These are phyloP conservation scores for Apophysomyces trapeziformis DNA, from an alignment of 371 early-diverging fungal genomes.

Conservation along the genomic window DNA sequence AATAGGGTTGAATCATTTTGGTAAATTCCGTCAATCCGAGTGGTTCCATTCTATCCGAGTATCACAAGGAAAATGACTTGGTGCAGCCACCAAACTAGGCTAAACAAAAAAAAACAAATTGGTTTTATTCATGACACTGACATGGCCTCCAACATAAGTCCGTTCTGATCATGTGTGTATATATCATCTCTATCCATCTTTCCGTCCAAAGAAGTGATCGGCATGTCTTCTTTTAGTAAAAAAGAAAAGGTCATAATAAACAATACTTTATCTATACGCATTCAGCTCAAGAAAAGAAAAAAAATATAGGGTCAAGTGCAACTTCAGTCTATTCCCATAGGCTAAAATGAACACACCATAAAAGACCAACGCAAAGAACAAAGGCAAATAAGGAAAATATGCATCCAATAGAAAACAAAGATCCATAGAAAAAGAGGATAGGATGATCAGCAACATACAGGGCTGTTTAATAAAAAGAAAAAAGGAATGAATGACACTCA, in stretches of 20 bases:
- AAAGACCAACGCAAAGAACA: background rate
- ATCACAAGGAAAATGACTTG: background rate
- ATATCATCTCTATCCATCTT: background rate
- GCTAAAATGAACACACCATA: no score
- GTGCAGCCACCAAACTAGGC: background rate
- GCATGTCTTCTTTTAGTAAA: background rate
- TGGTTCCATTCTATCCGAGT: background rate
- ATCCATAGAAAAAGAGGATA: background rate
- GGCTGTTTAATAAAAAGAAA: background rate
- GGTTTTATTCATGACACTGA: slow-evolving; percentile 6
- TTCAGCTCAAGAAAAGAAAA: no score
- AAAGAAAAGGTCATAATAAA: no score
- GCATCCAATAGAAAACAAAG: background rate
- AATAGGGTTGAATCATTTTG: no score
- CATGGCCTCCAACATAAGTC: background rate
- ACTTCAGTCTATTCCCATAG: no score
- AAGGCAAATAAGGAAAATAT: background rate
- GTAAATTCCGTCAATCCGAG: no score
- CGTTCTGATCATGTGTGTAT: background rate
- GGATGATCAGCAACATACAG: slow-evolving; percentile 6
- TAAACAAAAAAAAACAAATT: slow-evolving; percentile 4
- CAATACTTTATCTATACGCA: background rate
- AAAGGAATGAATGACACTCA: no score
- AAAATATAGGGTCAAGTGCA: no score
- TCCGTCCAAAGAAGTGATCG: background rate